Base-by-base conservation (phyloP, 228 moss, liverwort and hornwort species). In the Sphagnum magellanicum region DNA sequence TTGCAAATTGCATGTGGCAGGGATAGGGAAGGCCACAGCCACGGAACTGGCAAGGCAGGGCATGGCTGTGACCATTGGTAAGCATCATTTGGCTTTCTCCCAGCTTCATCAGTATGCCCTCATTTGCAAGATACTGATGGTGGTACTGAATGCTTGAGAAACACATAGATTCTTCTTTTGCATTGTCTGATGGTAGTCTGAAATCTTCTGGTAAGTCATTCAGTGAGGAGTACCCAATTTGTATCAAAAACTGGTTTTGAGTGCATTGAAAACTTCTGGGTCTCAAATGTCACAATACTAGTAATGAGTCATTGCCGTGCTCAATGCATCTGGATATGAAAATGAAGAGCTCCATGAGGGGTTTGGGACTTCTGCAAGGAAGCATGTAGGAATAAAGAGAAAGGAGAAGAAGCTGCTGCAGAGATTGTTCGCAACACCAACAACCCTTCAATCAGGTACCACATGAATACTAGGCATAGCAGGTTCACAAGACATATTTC, bases 1-100 rank as follows among this genome's bases (percentile, higher is more conserved):
- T 58, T 58, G 58, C 10, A 10, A 58, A 64, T 8, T 64, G 64
- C 11, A 4, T 68, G 59, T 52, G 48, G 49, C 79, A 95, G 94
- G 94, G 15, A 92, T 95, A 70, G 88, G 94, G 67, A 91, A 90
- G 72, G 90, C 88, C 52, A 87, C 92, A 50, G 90, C 94, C 65
- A 61, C 76, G 10, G 87, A 88, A 60, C 81, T 90, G 16, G 90
- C 88, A 68, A 83, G 77, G 88, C 86, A 88, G 75, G 94, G 94
- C 60, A 91, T 90, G 84, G 77, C 70, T 49, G 88, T 91, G 47
- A 91, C 90, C 6, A 73, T 88, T 71, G 88, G 88, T 88, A 52
- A 73, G 76, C 50, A 32, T 32, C 32, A 32, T 32, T 32, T 32
- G 32, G 32, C 32, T 32, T 32, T 10, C 61, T 16, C 16, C 61